Conservation (phyloP, 495 filamentous ascomycete genomes). For the Penicillium steckii region DNA sequence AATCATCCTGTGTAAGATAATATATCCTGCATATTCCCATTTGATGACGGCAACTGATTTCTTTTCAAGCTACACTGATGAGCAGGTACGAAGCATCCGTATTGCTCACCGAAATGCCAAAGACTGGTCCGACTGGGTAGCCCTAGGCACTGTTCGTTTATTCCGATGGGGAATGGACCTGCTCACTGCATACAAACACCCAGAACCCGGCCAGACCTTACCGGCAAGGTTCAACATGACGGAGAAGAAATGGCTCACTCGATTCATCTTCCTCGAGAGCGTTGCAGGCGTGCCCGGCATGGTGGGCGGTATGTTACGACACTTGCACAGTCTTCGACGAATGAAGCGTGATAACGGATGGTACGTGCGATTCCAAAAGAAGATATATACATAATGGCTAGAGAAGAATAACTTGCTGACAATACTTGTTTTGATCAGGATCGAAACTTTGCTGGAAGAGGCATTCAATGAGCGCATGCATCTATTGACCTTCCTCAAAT, state of each 20-base stretch:
- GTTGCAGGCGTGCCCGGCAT: constrained; percentile 95
- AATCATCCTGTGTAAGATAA: constrained; percentile 42
- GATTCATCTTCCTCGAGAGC: constrained; percentile 91
- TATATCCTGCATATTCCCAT: neutral
- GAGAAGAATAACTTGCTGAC: neutral
- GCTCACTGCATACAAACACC: constrained; percentile 70
- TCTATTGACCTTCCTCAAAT: constrained; percentile 88
- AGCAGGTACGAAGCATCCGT: constrained; percentile 61
- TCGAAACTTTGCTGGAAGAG: constrained; percentile 93
- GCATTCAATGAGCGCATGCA: constrained; percentile 97
- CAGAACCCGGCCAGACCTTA: constrained; percentile 45
- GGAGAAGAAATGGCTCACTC: constrained; percentile 73
- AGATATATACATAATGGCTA: no score
- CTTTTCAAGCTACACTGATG: constrained; percentile 54
- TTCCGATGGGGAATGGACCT: constrained; percentile 67
- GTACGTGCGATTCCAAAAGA: constrained; percentile 34
- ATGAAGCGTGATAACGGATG: constrained; percentile 95
- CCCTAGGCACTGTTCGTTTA: constrained; percentile 58
- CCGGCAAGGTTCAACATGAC: constrained; percentile 59
- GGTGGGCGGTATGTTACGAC: constrained; percentile 92
- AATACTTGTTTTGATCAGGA: constrained; percentile 43
- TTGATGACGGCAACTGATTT: neutral
- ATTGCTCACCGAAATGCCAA: constrained; percentile 67
- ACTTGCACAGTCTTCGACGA: constrained; percentile 75
- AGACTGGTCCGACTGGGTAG: constrained; percentile 67